Conservation (phyloP, 257 asterid genomes). For the Coffea eugenioides region DNA sequence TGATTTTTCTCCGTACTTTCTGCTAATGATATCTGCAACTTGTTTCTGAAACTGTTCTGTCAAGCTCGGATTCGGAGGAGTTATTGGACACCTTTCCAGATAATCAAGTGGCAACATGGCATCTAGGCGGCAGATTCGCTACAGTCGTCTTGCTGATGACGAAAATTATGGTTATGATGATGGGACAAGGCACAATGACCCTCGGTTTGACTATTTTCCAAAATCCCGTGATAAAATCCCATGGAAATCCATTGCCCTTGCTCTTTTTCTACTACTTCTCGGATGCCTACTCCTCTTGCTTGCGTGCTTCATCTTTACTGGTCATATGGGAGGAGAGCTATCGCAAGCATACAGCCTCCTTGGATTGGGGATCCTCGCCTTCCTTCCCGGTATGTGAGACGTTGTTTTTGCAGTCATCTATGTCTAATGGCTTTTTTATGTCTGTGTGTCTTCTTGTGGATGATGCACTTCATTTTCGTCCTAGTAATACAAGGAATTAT, state of each 20-base stretch:
- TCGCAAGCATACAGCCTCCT: slow-evolving; percentile 77
- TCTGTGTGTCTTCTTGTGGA: background rate
- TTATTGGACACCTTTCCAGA: background rate
- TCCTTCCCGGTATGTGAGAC: slow-evolving; percentile 59
- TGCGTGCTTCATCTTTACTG: slow-evolving; percentile 64
- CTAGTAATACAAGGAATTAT: background rate
- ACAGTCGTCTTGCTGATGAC: slow-evolving; percentile 50
- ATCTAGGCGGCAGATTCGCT: slow-evolving; percentile 53
- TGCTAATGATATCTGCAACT: background rate
- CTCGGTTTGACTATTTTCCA: slow-evolving; percentile 75
- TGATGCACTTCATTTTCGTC: background rate
- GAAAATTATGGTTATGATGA: slow-evolving; percentile 45
- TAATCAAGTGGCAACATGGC: slow-evolving; percentile 37
- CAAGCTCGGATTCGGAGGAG: background rate
- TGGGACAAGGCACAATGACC: slow-evolving; percentile 42
- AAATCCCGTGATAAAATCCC: slow-evolving; percentile 56
- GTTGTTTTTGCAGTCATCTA: no score
- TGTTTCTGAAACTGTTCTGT: background rate
- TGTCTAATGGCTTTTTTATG: background rate
- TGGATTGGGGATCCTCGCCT: slow-evolving; percentile 67
- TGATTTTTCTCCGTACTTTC: background rate
- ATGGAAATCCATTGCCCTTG: slow-evolving; percentile 82
- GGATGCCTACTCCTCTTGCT: slow-evolving; percentile 74
- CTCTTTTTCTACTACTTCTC: slow-evolving; percentile 65
- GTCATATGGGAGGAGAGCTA: slow-evolving; percentile 78